Evolutionary conservation across 2,329 filamentous ascomycete genomes (phyloP).

Genomic region (Phialophora chinensis): DNA sequence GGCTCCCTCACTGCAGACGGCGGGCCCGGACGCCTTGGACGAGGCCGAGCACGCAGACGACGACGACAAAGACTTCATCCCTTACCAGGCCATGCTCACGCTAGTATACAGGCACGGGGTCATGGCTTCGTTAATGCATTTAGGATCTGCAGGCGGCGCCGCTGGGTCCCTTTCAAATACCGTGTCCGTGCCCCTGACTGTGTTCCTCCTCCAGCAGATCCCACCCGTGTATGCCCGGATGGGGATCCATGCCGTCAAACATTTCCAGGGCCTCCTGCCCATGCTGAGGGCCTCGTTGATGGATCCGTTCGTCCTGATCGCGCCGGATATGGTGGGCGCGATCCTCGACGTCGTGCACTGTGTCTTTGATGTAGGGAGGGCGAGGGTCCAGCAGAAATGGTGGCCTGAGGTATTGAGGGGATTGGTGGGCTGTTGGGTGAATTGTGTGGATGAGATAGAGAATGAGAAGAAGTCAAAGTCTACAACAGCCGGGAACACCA

Average conservation of each 20-base stretch:
- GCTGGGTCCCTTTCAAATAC: conserved; percentile 49
- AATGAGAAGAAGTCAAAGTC: conserved; percentile 10
- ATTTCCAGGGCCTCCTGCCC: conserved; percentile 68
- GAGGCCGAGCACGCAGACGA: conserved; percentile 40
- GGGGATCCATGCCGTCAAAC: conserved; percentile 47
- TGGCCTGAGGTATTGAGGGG: conserved; percentile 68
- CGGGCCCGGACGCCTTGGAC: neutral
- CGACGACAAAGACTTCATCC: conserved; percentile 45
- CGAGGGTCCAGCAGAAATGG: conserved; percentile 65
- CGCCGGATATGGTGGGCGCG: conserved; percentile 60
- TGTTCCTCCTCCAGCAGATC: conserved; percentile 46
- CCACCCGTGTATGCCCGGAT: conserved; percentile 42
- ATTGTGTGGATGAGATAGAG: conserved; percentile 51
- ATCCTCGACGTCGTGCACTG: conserved; percentile 62
- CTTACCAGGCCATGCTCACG: conserved; percentile 54
- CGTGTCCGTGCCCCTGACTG: conserved; percentile 57
- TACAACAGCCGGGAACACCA: neutral
- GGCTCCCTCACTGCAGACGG: neutral
- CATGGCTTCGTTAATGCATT: conserved; percentile 50
- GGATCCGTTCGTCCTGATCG: conserved; percentile 69
- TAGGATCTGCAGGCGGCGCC: conserved; percentile 47
- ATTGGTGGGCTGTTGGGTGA: conserved; percentile 68
- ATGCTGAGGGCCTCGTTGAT: conserved; percentile 69
- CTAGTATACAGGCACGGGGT: conserved; percentile 51
- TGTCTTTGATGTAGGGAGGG: conserved; percentile 70